Evolutionary conservation across 208 protist species (phyloP).

Genomic region (Lotmaria passim): DNA sequence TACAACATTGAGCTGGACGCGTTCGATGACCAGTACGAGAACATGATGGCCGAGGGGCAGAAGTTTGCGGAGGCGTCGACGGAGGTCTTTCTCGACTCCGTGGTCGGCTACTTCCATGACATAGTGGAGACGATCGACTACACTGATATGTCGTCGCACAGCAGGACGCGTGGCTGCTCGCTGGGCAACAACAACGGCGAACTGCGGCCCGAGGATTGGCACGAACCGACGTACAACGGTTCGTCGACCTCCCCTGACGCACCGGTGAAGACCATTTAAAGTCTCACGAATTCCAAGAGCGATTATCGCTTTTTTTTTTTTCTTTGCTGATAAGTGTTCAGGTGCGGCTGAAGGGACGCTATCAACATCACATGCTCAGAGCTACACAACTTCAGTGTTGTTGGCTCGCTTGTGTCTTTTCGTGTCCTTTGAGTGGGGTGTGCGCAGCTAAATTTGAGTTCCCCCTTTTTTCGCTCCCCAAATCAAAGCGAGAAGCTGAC

Average conservation of each 20-base stretch:
- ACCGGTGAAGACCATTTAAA: not conserved
- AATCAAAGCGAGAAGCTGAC: not conserved
- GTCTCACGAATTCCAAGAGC: too few relatives aligned
- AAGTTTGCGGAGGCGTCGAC: slow-evolving; percentile 24
- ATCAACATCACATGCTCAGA: not conserved
- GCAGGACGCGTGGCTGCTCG: slow-evolving; percentile 13
- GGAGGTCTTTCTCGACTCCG: slow-evolving; percentile 32
- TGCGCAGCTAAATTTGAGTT: too few relatives aligned
- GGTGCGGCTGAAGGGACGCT: not conserved
- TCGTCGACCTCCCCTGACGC: not conserved
- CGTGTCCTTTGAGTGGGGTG: not conserved
- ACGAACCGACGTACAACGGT: not conserved
- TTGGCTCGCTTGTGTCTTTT: not conserved
- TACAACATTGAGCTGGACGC: slow-evolving; percentile 9
- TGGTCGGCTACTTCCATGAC: slow-evolving; percentile 31
- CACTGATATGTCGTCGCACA: slow-evolving; percentile 11
- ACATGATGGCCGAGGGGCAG: slow-evolving; percentile 20
- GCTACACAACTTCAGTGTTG: not conserved
- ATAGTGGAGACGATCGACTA: slow-evolving; percentile 21
- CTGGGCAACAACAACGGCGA: not conserved
- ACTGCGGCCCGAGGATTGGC: not conserved
- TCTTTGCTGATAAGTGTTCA: too few relatives aligned
- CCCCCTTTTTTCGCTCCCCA: not conserved
- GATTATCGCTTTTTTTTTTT: too few relatives aligned
- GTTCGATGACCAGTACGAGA: slow-evolving; percentile 35